phyloP scores from a whole-genome alignment of 192 early-diverging fungal species.

The Glomus cerebriforme region DNA sequence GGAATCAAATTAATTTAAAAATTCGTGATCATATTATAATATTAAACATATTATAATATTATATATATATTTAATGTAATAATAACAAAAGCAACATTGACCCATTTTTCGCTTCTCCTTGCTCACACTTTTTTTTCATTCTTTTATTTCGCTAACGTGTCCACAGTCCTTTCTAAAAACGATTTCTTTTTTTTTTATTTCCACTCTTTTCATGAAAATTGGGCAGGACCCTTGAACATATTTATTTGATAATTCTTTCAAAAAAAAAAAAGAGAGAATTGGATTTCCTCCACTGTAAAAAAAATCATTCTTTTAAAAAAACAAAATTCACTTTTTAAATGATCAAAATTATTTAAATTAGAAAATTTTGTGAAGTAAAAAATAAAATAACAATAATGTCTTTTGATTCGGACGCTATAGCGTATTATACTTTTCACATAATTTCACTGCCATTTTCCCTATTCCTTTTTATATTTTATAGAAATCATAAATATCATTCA shows the following conservation, averaged over 20 bases:
- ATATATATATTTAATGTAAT: no score
- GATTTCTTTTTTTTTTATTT: neutral
- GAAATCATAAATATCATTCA: neutral
- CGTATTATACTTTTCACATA: neutral
- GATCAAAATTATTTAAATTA: neutral
- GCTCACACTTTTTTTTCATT: neutral
- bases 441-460: neutral
- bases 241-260: neutral
- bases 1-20: neutral
- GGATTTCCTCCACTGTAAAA: neutral
- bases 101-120: neutral
- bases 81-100: neutral
- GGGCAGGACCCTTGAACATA: neutral
- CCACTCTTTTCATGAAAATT: neutral
- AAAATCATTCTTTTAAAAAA: neutral
- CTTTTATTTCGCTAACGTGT: neutral
- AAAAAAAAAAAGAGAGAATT: neutral
- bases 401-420: neutral
- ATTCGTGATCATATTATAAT: no score
- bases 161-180: neutral
- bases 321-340: neutral
- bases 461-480: neutral
- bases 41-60: no score
- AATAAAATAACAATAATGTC: neutral
- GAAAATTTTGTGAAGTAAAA: neutral